Conservation (phyloP, 2,329 filamentous ascomycete species). For the Exophiala xenobiotica region DNA sequence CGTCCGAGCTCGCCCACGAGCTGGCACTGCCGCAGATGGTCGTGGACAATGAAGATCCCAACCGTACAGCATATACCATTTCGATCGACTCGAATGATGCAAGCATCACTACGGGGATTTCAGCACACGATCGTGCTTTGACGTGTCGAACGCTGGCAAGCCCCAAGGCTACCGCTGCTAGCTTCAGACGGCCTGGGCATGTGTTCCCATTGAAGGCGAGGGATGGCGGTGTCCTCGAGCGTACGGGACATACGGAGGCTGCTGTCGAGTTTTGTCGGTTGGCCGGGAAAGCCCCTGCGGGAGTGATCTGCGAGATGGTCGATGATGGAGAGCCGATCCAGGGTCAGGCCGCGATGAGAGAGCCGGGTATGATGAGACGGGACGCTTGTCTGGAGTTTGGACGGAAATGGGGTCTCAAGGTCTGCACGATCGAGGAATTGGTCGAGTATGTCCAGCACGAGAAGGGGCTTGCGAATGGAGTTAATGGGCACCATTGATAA, state of each 20-base stretch:
- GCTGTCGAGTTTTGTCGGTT: constrained; percentile 85
- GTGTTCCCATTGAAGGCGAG: constrained; percentile 80
- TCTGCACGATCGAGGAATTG: constrained; percentile 93
- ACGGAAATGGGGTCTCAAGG: constrained; percentile 81
- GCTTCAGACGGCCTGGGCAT: constrained; percentile 82
- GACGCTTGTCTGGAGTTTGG: constrained; percentile 89
- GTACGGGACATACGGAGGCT: constrained; percentile 89
- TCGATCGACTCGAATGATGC: constrained; percentile 76
- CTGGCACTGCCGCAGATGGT: constrained; percentile 92
- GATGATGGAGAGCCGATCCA: constrained; percentile 71
- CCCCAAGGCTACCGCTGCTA: constrained; percentile 53
- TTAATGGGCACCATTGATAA: constrained; percentile 12
- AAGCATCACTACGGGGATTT: constrained; percentile 82
- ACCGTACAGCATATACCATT: constrained; percentile 89
- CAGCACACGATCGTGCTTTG: constrained; percentile 79
- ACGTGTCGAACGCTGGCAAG: constrained; percentile 78
- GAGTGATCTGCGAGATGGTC: constrained; percentile 88
- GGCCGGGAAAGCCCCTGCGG: constrained; percentile 72
- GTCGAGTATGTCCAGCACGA: constrained; percentile 74
- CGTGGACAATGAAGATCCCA: constrained; percentile 67
- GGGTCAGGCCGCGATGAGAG: constrained; percentile 59
- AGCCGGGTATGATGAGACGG: constrained; percentile 82
- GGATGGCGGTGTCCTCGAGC: constrained; percentile 74
- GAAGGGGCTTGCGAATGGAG: constrained; percentile 50
- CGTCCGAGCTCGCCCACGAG: constrained; percentile 63